phyloP scores from a whole-genome alignment of 164 flowering plant genomes.

The Tetracentron sinense region DNA sequence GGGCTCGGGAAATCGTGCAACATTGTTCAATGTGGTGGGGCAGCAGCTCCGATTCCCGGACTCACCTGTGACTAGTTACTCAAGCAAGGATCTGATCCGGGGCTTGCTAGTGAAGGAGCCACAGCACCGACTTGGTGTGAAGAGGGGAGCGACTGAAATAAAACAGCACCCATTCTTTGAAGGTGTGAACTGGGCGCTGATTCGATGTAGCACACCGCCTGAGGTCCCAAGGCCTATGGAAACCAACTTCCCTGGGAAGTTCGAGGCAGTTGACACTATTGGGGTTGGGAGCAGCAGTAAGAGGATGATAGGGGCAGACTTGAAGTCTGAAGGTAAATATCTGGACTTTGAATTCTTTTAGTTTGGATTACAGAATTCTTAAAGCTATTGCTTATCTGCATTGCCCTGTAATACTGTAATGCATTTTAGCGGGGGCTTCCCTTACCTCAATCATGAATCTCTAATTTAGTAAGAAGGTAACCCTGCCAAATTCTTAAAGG shows the following conservation, averaged over 20 bases:
- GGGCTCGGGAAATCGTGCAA: no score
- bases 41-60: constrained; percentile 70
- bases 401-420: neutral
- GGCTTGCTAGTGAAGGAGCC: constrained; percentile 80
- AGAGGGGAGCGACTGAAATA: constrained; percentile 85
- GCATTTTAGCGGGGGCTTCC: no score
- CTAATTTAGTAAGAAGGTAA: no score
- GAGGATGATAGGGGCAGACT: constrained; percentile 41
- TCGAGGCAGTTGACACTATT: constrained; percentile 36
- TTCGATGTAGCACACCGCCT: constrained; percentile 79
- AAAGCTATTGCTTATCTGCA: neutral
- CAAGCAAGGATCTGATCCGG: constrained; percentile 57
- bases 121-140: constrained; percentile 63
- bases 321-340: constrained; percentile 59
- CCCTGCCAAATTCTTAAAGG: no score
- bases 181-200: constrained; percentile 82
- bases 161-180: constrained; percentile 85
- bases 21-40: constrained; percentile 76
- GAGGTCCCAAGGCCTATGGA: constrained; percentile 65
- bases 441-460: no score
- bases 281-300: constrained; percentile 51
- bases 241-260: constrained; percentile 40
- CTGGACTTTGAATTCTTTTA: constrained; percentile 84
- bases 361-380: constrained; percentile 2
- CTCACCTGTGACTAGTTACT: constrained; percentile 61